Conservation (phyloP, 192 early-diverging fungal species). For the Funneliformis mosseae region DNA sequence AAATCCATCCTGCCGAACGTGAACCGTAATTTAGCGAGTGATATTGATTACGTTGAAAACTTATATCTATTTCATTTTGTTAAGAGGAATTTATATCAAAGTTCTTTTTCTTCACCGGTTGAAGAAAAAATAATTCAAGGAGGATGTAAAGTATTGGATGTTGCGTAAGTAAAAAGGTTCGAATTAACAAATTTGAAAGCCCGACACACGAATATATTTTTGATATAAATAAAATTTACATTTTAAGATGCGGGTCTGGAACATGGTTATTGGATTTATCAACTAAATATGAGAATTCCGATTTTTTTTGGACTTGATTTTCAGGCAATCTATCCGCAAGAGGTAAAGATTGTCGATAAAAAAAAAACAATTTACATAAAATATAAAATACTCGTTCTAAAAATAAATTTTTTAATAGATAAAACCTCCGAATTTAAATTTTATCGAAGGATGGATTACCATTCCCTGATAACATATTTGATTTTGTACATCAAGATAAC, state of each 20-base stretch:
- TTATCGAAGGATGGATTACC: neutral
- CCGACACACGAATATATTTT: too few species aligned
- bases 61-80: neutral
- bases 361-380: too few species aligned
- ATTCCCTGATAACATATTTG: neutral
- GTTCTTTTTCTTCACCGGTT: neutral
- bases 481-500: neutral
- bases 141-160: neutral
- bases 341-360: neutral
- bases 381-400: neutral
- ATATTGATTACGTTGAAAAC: neutral
- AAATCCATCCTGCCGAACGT: too few species aligned
- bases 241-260: neutral
- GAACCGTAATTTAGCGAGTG: neutral
- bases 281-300: neutral
- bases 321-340: neutral
- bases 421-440: neutral
- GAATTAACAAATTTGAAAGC: too few species aligned
- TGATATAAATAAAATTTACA: neutral
- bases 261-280: neutral
- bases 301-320: neutral
- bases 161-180: neutral
- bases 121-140: neutral
- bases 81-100: neutral
- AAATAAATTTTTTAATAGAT: neutral